These are phyloP conservation scores for Periconia sp. DNA, from an alignment of 2,329 filamentous ascomycete genomes.

Conservation along the genomic window DNA sequence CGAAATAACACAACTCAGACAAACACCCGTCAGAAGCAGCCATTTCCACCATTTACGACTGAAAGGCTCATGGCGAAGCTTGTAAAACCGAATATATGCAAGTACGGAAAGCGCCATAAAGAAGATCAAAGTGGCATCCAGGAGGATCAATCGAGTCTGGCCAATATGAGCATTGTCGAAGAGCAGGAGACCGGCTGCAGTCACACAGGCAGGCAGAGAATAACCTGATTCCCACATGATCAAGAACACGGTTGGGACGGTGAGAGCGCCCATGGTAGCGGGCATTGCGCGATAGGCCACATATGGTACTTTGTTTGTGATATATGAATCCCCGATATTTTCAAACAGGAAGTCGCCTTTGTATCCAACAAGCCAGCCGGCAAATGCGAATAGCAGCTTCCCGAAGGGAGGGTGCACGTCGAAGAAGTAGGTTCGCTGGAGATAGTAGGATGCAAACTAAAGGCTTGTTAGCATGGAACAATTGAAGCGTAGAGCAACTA, in stretches of 20 bases:
- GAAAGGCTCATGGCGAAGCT: constrained; percentile 85
- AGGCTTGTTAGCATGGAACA: constrained; percentile 18
- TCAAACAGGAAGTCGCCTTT: constrained; percentile 98
- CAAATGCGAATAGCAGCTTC: constrained; percentile 95
- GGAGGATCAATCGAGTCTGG: constrained; percentile 90
- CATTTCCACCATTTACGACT: constrained; percentile 99
- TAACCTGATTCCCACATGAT: constrained; percentile 99
- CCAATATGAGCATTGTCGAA: constrained; percentile 98
- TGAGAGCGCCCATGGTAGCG: constrained; percentile 86
- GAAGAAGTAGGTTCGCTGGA: constrained; percentile 98
- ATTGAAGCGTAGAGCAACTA: not conserved
- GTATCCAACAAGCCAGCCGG: constrained; percentile 97
- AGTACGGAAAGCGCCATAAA: constrained; percentile 95
- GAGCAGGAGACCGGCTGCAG: constrained; percentile 82
- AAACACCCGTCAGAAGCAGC: constrained; percentile 92
- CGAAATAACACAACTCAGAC: constrained; percentile 94
- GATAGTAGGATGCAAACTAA: constrained; percentile 69
- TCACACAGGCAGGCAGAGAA: constrained; percentile 85
- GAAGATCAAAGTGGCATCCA: constrained; percentile 91
- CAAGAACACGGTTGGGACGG: constrained; percentile 88
- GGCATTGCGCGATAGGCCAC: constrained; percentile 94
- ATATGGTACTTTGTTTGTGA: constrained; percentile 95
- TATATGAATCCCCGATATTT: constrained; percentile 98
- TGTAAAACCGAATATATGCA: constrained; percentile 97
- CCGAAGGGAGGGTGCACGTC: constrained; percentile 98